These are phyloP conservation scores for Clarireedia monteithiana DNA, from an alignment of 2,329 filamentous ascomycete genomes.

Conservation along the genomic window DNA sequence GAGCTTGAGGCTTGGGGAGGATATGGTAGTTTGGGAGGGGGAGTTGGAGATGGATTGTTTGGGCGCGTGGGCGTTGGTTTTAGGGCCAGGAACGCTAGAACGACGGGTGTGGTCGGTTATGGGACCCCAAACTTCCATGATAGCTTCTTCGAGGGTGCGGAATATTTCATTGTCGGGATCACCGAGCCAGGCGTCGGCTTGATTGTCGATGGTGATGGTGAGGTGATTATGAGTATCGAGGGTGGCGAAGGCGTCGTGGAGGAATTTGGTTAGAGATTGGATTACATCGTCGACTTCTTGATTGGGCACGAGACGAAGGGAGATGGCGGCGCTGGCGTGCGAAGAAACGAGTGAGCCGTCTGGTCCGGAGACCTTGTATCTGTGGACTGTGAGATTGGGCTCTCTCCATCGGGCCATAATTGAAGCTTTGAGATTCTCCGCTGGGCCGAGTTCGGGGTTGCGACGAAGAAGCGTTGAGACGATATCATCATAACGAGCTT, in stretches of 20 bases:
- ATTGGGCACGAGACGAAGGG: constrained; percentile 85
- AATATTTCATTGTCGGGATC: constrained; percentile 89
- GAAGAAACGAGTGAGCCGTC: constrained; percentile 89
- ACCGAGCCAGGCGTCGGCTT: constrained; percentile 92
- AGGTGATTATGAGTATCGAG: constrained; percentile 77
- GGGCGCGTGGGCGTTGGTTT: constrained; percentile 7
- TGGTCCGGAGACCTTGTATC: constrained; percentile 85
- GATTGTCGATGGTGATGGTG: constrained; percentile 78
- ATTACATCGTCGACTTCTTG: constrained; percentile 80
- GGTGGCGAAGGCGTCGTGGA: constrained; percentile 61
- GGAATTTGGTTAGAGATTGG: constrained; percentile 55
- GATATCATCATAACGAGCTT: constrained; percentile 77
- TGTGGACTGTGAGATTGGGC: constrained; percentile 87
- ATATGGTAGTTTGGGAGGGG: constrained; percentile 13
- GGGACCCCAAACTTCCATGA: constrained; percentile 76
- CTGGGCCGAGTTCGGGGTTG: constrained; percentile 51
- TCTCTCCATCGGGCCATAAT: constrained; percentile 94
- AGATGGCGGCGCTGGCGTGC: constrained; percentile 80
- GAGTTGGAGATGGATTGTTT: constrained; percentile 8
- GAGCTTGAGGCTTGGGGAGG: constrained; percentile 28
- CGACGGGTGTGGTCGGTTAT: constrained; percentile 27
- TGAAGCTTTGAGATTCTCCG: constrained; percentile 68
- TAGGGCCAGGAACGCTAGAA: constrained; percentile 34
- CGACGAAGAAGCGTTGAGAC: constrained; percentile 65
- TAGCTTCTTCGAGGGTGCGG: constrained; percentile 75